Base-by-base conservation (phyloP, 345 rosid species). In the Lagerstroemia speciosa region DNA sequence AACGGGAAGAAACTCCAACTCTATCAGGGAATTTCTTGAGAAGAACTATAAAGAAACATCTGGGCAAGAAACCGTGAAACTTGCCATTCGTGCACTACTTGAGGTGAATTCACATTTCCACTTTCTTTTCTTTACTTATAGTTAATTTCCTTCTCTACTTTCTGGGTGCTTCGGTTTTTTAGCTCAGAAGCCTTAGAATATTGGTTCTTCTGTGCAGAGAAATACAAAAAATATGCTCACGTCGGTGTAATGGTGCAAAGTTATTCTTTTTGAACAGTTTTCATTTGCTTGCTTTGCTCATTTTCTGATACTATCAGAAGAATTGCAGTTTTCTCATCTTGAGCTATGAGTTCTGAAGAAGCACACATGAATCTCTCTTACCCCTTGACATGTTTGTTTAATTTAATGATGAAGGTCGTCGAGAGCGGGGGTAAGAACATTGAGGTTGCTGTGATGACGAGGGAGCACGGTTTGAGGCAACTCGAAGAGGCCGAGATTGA, bases 371-470 rank as follows among this genome's bases (percentile, higher is more conserved):
- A 36, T 6, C 11, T 7, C 14, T 41, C 45, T 6, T n/a, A 3
- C 11, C 45, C 15, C 64, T 30, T 32, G 64, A 30, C 16, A 30
- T 20, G 45, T 41, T 41, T 41, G 45, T 41, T 6, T 38, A 41
- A 41, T 7, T 6, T 12, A 32, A 3, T n/a, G 12, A n/a, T 55
- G 41, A 69, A 93, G 98, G 97, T 89, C 50, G 96, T 89, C 34
- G 98, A 93, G 83, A 93, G 96, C 53, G 97, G 97, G 6, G 98
- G 98, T 30, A 91, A 93, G 87, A 93, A 91, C 86, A 91, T 91
- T 58, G 97, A 93, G 82, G 78, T 91, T 62, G 98, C 94, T 64
- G 92, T 91, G 67, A 89, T 93, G 98, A 89, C 91, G 14, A 81
- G 74, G 69, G 97, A 91, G 34, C 77, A 84, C 19, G 92, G 89